Conservation (phyloP, 2,329 filamentous ascomycete species). For the Lasiodiplodia hormozganensis region DNA sequence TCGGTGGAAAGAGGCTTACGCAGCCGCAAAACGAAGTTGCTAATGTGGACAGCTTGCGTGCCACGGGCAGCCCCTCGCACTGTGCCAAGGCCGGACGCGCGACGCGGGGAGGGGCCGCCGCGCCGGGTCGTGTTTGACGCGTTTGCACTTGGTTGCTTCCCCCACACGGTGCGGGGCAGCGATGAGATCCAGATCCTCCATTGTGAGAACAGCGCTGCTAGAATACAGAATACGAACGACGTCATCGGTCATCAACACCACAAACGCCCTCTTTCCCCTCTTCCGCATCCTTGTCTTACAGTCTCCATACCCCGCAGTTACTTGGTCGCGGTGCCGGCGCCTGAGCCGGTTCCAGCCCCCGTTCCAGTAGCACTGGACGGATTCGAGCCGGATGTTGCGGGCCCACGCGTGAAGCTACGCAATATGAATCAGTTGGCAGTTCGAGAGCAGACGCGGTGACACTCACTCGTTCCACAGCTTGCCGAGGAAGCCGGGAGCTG, state of each 20-base stretch:
- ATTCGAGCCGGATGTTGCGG: neutral
- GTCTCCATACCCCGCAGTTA: neutral
- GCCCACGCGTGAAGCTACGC: conserved; percentile 20
- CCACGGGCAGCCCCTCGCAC: conserved; percentile 18
- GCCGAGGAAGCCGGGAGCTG: conserved; percentile 26
- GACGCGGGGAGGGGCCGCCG: conserved; percentile 9
- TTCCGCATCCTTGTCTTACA: neutral
- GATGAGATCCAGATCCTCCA: no score
- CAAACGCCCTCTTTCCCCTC: neutral
- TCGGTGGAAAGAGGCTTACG: neutral
- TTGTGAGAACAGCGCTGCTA: conserved; percentile 3
- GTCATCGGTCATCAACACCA: conserved; percentile 8
- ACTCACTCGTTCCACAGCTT: conserved; percentile 29
- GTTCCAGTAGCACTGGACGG: neutral
- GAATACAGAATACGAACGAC: neutral
- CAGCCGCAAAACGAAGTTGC: neutral
- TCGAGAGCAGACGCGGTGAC: neutral
- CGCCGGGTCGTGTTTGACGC: conserved; percentile 3
- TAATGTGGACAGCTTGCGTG: conserved; percentile 22
- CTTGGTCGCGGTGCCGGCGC: neutral
- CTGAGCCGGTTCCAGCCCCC: neutral
- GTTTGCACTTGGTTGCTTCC: conserved; percentile 10
- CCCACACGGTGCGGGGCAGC: neutral
- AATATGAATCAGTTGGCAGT: neutral
- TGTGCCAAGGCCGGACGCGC: conserved; percentile 1